Evolutionary conservation across 306 rosid species (phyloP).

Genomic region (Pachyrhizus erosus): DNA sequence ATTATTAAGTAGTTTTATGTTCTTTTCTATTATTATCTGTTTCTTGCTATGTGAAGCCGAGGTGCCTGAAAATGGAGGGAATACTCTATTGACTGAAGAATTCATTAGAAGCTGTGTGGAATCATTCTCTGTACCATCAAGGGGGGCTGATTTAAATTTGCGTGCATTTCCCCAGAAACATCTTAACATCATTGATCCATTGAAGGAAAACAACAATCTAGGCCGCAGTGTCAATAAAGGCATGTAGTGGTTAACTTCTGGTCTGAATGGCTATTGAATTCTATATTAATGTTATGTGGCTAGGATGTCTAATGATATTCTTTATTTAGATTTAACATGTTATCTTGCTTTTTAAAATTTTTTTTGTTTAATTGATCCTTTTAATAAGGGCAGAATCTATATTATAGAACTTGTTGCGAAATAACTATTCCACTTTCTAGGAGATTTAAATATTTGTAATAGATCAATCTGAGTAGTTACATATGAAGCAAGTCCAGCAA

Average conservation of each 20-base stretch:
- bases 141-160: constrained; percentile 57
- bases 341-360: neutral
- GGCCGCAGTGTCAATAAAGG: constrained; percentile 96
- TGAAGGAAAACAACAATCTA: constrained; percentile 91
- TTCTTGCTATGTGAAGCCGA: constrained; percentile 59
- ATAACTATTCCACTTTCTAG: neutral
- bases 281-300: constrained; percentile 9
- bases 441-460: constrained; percentile 6
- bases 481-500: neutral
- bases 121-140: constrained; percentile 70
- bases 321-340: constrained; percentile 11
- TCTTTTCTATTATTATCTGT: constrained; percentile 40
- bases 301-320: constrained; percentile 18
- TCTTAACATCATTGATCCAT: constrained; percentile 90
- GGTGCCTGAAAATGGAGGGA: constrained; percentile 66
- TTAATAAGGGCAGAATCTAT: neutral
- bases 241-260: constrained; percentile 44
- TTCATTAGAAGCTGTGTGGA: constrained; percentile 73
- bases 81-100: constrained; percentile 67
- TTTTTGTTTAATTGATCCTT: neutral
- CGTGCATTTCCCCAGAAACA: constrained; percentile 73
- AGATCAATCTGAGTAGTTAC: neutral
- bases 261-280: constrained; percentile 22
- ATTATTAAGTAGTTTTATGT: constrained; percentile 30
- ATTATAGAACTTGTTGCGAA: neutral